Evolutionary conservation across 108 stramenopile species (phyloP).

Genomic region (Heterococcus sp.): DNA sequence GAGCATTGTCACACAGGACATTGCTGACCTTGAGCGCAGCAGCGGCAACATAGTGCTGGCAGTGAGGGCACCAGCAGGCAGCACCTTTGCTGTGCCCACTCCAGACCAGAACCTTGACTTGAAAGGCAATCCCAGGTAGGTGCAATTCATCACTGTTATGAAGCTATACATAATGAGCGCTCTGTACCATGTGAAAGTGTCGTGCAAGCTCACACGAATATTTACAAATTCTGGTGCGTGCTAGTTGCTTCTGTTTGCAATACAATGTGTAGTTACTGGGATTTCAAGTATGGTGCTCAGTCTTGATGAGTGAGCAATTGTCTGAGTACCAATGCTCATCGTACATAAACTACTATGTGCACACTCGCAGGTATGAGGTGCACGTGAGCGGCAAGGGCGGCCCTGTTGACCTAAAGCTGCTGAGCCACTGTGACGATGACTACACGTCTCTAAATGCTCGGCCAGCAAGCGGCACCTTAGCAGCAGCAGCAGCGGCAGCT

Average conservation of each 20-base stretch:
- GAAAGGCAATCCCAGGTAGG: not conserved
- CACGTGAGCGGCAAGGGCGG: conserved; percentile 69
- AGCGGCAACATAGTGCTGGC: conserved; percentile 76
- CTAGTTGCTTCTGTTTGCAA: no score
- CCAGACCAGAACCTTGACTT: not conserved
- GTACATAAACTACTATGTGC: no score
- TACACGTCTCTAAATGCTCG: not conserved
- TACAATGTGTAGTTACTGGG: no score
- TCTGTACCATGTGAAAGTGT: no score
- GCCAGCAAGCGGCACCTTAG: not conserved
- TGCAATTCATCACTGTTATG: no score
- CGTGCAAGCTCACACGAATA: no score
- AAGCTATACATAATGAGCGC: no score
- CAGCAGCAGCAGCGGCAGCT: not conserved
- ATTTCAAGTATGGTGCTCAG: no score
- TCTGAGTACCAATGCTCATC: no score
- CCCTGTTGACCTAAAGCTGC: conserved; percentile 62
- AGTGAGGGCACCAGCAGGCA: conserved; percentile 78
- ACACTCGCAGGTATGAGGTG: conserved; percentile 74
- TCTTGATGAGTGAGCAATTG: no score
- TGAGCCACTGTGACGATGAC: conserved; percentile 8
- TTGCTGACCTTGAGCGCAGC: conserved; percentile 6
- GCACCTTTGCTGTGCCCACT: conserved; percentile 75
- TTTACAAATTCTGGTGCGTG: no score
- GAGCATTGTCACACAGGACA: conserved; percentile 22